Evolutionary conservation across 179 eudicot genomes (phyloP), one percentile per base, ranked within the genome.

Genomic region (Spinacia oleracea): DNA sequence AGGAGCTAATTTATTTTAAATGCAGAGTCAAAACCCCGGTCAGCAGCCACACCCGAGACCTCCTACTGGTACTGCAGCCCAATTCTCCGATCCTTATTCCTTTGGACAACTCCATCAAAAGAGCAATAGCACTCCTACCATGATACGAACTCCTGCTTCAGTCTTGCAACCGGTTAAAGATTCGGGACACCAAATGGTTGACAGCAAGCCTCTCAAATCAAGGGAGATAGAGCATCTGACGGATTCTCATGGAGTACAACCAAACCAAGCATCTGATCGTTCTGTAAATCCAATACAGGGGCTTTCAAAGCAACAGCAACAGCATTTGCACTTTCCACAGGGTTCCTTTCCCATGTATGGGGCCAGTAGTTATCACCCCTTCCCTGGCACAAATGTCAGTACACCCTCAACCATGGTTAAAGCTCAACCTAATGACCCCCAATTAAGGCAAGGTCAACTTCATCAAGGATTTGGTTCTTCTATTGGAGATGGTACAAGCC

Each of bases 251-350:
- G 92, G 87, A 68, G 71, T 83, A 72, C 91, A 89, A 79, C 79
- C 75, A 77, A 88, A 83, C 83, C 91, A 89, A 75, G 81, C 81
- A 68, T 29, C 91, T 69, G 89, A 84, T 73, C 89, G 81, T 38
- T 71, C 89, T 25, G 63, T 84, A 16, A 82, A 79, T 59, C 79
- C 92, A 62, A 69, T 85, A 6, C 97, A 88, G 77, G 97, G 93
- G 45, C 88, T 90, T 82, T 80, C 83, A 68, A 93, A 90, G 81
- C 89, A 85, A 82, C 97, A 93, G 73, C 90, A 87, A 68, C 97
- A 91, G 69, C 92, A 91, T 79, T 70, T 89, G 82, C 98, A 89
- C 78, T 91, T 90, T 79, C 75, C 97, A 23, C 96, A 88, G 60
- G 20, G 87, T 53, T 85, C 94, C 69, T 86, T 86, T 83, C 89